Conservation (phyloP, 2,329 filamentous ascomycete genomes). For the Harringtonia lauricola region DNA sequence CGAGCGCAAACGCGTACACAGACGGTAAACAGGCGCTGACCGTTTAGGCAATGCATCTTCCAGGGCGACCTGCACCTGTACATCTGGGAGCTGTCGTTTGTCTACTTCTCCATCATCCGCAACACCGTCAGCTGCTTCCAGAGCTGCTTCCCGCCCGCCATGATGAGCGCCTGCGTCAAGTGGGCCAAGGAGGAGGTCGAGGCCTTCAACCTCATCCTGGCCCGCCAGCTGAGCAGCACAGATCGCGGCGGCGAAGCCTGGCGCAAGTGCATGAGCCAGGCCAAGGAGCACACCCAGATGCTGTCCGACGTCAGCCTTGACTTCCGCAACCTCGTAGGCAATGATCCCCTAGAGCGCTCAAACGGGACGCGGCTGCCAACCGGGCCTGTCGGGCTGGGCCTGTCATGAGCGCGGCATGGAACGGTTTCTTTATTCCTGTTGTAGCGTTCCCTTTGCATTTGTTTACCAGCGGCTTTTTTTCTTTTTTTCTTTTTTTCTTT, state of each 20-base stretch:
- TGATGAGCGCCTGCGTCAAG: slow-evolving; percentile 91
- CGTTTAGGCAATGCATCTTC: slow-evolving; percentile 75
- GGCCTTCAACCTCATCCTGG: slow-evolving; percentile 74
- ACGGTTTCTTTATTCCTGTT: no score
- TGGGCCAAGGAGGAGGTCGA: slow-evolving; percentile 97
- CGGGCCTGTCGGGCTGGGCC: slow-evolving; percentile 30
- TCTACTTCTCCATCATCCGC: slow-evolving; percentile 88
- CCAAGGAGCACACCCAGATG: slow-evolving; percentile 69
- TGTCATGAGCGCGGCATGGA: slow-evolving; percentile 19
- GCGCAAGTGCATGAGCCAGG: slow-evolving; percentile 72
- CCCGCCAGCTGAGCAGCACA: slow-evolving; percentile 77
- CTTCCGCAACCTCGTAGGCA: slow-evolving; percentile 71
- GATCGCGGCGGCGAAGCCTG: slow-evolving; percentile 66
- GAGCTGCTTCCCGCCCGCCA: slow-evolving; percentile 69
- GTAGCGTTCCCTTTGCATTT: no score
- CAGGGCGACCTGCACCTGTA: slow-evolving; percentile 87
- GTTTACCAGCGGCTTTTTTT: no score
- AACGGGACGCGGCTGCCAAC: slow-evolving; percentile 9
- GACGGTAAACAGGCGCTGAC: no score
- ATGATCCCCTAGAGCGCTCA: slow-evolving; percentile 24
- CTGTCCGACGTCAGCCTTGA: slow-evolving; percentile 81
- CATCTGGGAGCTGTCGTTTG: slow-evolving; percentile 89
- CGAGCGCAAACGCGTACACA: neutral
- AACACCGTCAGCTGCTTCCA: slow-evolving; percentile 90
- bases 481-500: no score